Evolutionary conservation across 1,284 basidiomycete genomes (phyloP).

Genomic region (Puccinia polysora): DNA sequence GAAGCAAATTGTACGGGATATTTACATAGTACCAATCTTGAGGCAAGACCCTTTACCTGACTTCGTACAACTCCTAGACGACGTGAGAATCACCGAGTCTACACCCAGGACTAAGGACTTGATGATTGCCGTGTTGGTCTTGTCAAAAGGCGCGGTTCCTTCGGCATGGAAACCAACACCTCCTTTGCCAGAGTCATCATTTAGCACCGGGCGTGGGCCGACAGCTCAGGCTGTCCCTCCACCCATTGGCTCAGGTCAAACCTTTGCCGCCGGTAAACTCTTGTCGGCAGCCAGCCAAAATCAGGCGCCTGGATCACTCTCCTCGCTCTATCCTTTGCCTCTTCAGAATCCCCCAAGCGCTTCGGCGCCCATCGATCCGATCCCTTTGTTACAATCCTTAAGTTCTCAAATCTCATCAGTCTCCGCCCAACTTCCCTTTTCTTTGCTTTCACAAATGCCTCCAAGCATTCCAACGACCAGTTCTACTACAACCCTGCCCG

Average conservation of each 20-base stretch:
- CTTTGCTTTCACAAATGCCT: too few relatives aligned
- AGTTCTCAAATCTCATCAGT: too few relatives aligned
- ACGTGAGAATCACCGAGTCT: constrained; percentile 62
- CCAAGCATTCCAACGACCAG: neutral
- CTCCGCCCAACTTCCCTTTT: too few relatives aligned
- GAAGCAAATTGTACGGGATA: too few relatives aligned
- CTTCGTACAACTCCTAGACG: constrained; percentile 75
- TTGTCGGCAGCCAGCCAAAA: too few relatives aligned
- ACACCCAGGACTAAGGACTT: constrained; percentile 60
- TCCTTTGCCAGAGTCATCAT: neutral
- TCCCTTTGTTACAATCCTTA: constrained; percentile 12
- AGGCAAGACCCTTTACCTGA: too few relatives aligned
- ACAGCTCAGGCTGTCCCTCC: neutral
- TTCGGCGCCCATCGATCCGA: neutral
- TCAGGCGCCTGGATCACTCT: too few relatives aligned
- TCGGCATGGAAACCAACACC: constrained; percentile 3
- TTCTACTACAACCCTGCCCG: neutral
- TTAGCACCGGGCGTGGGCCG: neutral
- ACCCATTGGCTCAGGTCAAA: neutral
- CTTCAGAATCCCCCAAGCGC: too few relatives aligned
- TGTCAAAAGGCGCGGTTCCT: constrained; percentile 62
- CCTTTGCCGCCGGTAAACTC: too few relatives aligned
- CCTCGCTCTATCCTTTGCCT: too few relatives aligned
- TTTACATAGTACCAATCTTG: too few relatives aligned
- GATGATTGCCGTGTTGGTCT: too few relatives aligned